These are phyloP conservation scores for Atkinsonella texensis DNA, from an alignment of 2,329 filamentous ascomycete genomes.

Conservation along the genomic window DNA sequence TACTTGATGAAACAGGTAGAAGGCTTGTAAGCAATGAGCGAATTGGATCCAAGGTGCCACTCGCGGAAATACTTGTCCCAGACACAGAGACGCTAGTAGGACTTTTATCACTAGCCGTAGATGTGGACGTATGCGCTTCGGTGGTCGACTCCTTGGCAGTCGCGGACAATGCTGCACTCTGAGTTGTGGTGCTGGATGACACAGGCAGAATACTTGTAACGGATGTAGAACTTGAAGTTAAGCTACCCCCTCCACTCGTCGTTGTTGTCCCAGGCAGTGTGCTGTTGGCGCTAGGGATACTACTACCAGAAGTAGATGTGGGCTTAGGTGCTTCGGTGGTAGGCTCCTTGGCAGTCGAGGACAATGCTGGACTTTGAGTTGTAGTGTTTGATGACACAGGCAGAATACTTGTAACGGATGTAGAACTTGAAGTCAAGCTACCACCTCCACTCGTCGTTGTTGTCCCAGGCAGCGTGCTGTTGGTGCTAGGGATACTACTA, in stretches of 20 bases:
- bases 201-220: slow-evolving; percentile 11
- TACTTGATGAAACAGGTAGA: slow-evolving; percentile 8
- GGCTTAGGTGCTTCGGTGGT: too few species aligned
- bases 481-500: neutral
- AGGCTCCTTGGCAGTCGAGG: too few species aligned
- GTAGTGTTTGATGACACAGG: slow-evolving; percentile 7
- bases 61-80: neutral
- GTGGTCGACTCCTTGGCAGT: too few species aligned
- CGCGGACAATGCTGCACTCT: too few species aligned
- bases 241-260: slow-evolving; percentile 2
- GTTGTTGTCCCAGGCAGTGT: neutral
- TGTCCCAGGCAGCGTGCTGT: slow-evolving; percentile 1
- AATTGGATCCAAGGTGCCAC: slow-evolving; percentile 13
- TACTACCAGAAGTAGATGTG: neutral
- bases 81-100: slow-evolving; percentile 1
- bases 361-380: neutral
- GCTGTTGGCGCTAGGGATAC: slow-evolving; percentile 6
- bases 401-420: slow-evolving; percentile 12
- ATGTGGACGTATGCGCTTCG: too few species aligned
- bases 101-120: slow-evolving; percentile 7
- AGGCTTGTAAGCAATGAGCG: slow-evolving; percentile 11
- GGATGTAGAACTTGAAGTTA: slow-evolving; percentile 14
- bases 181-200: slow-evolving; percentile 5
- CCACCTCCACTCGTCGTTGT: slow-evolving; percentile 2
- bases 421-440: slow-evolving; percentile 14